Percentiles rank a stretch among this genome's conserved stretches.
These are phyloP conservation scores for Pseudocercospora fuligena DNA, from an alignment of 2,329 filamentous ascomycete genomes.

Conservation along the genomic window DNA sequence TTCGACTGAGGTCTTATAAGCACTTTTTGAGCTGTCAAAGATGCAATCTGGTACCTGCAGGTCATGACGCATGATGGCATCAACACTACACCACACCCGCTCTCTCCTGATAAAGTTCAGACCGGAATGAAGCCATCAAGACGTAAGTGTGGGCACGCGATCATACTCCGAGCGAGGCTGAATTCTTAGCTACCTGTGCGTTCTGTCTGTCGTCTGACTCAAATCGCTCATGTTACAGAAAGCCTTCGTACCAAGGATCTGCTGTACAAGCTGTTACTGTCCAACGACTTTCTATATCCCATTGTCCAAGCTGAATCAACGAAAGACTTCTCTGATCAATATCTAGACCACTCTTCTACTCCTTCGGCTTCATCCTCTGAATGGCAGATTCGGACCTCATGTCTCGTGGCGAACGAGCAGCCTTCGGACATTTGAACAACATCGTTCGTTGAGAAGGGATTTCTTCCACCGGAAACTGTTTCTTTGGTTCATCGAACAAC, in stretches of 20 bases:
- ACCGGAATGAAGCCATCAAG: not conserved
- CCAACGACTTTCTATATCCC: not conserved
- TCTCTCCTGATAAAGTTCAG: not conserved
- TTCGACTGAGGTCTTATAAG: not conserved
- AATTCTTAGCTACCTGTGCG: not conserved
- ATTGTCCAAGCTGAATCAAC: not conserved
- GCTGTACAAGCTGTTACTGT: too few relatives aligned
- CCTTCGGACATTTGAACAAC: not conserved
- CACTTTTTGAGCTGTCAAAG: not conserved
- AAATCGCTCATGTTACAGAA: too few relatives aligned
- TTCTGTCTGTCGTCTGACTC: too few relatives aligned
- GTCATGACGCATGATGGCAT: not conserved
- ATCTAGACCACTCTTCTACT: not conserved
- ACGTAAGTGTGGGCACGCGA: not conserved
- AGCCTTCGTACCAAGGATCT: too few relatives aligned
- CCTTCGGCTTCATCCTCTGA: not conserved
- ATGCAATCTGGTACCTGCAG: constrained; percentile 1
- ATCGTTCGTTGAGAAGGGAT: not conserved
- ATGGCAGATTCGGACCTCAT: not conserved
- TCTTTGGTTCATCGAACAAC: not conserved
- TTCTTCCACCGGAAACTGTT: not conserved
- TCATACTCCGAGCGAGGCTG: not conserved
- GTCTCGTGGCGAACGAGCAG: not conserved
- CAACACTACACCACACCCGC: not conserved
- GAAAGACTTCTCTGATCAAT: not conserved